Conservation (phyloP, 2,329 filamentous ascomycete species). For the Colletotrichum abscissum region DNA sequence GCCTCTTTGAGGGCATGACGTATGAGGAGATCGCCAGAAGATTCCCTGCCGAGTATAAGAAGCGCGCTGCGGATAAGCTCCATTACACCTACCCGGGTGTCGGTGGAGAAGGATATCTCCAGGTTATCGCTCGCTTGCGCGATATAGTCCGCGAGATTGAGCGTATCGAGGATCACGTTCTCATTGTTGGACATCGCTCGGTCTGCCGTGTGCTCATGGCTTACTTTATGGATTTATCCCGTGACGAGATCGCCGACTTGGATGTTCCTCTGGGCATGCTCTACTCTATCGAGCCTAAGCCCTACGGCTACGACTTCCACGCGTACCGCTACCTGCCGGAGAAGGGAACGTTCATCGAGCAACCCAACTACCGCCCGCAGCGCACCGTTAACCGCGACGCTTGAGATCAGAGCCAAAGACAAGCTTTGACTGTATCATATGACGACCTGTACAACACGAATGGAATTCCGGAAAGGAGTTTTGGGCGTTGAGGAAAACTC, state of each 20-base stretch:
- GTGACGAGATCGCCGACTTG: constrained; percentile 92
- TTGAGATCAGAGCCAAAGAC: constrained; percentile 34
- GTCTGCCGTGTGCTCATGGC: constrained; percentile 93
- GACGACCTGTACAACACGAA: constrained; percentile 33
- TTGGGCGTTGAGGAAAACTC: constrained; percentile 25
- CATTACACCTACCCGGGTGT: constrained; percentile 97
- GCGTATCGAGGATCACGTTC: constrained; percentile 93
- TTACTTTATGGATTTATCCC: constrained; percentile 93
- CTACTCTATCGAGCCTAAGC: constrained; percentile 96
- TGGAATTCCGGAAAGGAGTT: constrained; percentile 21
- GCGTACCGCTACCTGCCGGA: constrained; percentile 90
- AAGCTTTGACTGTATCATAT: constrained; percentile 23
- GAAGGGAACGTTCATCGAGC: constrained; percentile 83
- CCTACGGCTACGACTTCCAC: constrained; percentile 97
- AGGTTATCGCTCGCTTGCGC: constrained; percentile 94
- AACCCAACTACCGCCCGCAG: constrained; percentile 84
- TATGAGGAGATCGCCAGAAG: constrained; percentile 88
- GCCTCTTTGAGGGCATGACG: constrained; percentile 93
- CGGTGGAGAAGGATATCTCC: constrained; percentile 94
- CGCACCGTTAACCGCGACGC: constrained; percentile 60
- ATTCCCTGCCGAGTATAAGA: constrained; percentile 83
- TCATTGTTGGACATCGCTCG: constrained; percentile 92
- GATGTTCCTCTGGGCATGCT: constrained; percentile 94
- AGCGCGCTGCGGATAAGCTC: constrained; percentile 87
- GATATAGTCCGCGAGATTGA: constrained; percentile 98